Conservation (phyloP, 129 eudicot genomes). For the Kitagawia praeruptora region DNA sequence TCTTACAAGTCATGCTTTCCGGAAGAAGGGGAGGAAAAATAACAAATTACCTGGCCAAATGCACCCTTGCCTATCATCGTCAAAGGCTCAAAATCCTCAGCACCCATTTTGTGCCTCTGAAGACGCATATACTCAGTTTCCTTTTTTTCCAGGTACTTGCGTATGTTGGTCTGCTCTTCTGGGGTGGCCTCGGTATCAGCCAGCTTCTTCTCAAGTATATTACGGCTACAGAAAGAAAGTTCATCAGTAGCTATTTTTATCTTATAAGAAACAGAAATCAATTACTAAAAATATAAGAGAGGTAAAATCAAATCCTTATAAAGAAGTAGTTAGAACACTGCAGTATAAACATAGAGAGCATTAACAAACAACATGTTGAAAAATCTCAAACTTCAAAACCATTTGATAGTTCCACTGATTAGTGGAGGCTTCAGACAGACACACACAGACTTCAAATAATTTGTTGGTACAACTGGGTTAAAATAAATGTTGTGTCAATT, state of each 20-base stretch:
- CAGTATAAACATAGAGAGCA: background rate
- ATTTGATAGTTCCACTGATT: background rate
- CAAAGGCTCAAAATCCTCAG: slow-evolving; percentile 90
- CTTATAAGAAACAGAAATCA: background rate
- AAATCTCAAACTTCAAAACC: background rate
- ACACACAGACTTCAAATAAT: background rate
- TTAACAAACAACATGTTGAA: background rate
- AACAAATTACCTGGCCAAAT: slow-evolving; percentile 72
- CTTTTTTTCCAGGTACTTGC: slow-evolving; percentile 76
- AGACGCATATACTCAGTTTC: slow-evolving; percentile 94
- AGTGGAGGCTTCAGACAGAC: too few species aligned
- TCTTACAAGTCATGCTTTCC: background rate
- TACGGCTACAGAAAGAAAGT: slow-evolving; percentile 46
- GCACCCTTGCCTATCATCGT: slow-evolving; percentile 99
- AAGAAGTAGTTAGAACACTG: background rate
- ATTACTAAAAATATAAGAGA: background rate
- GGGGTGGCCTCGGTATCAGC: slow-evolving; percentile 89
- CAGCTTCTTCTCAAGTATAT: slow-evolving; percentile 76
- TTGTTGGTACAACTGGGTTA: background rate
- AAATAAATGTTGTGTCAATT: too few species aligned
- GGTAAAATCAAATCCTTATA: background rate
- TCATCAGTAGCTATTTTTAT: background rate
- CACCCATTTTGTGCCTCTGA: slow-evolving; percentile 98
- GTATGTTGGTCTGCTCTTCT: slow-evolving; percentile 81
- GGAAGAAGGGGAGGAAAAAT: background rate